phyloP scores from a whole-genome alignment of 1,284 basidiomycete genomes.

The Papiliotrema terrestris region DNA sequence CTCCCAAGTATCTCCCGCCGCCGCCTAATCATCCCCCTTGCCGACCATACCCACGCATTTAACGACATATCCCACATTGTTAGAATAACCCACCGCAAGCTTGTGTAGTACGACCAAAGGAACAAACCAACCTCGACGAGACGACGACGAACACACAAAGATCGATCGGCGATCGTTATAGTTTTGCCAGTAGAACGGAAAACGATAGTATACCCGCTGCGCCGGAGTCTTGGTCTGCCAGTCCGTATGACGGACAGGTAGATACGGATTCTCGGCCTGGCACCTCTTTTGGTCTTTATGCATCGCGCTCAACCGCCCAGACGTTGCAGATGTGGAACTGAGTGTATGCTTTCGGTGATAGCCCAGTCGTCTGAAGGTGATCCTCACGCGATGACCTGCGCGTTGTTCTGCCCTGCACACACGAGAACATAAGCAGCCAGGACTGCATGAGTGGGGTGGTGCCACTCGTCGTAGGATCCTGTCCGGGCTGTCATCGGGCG shows the following conservation, averaged over 20 bases:
- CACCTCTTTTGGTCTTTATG: neutral
- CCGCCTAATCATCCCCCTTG: conserved; percentile 1
- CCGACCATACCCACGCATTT: conserved; percentile 3
- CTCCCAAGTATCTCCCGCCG: conserved; percentile 4
- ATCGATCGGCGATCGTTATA: too few species aligned
- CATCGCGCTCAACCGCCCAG: conserved; percentile 5
- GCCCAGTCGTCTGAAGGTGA: too few species aligned
- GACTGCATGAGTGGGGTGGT: too few species aligned
- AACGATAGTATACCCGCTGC: neutral
- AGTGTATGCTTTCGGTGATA: too few species aligned
- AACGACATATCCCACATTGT: conserved; percentile 9
- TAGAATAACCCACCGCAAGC: neutral
- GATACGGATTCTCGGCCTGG: neutral
- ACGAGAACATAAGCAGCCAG: too few species aligned
- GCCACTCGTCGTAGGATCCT: too few species aligned
- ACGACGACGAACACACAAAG: neutral
- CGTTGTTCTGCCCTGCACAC: too few species aligned
- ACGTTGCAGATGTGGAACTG: neutral
- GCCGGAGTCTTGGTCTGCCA: too few species aligned
- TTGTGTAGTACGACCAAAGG: neutral
- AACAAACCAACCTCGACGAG: neutral
- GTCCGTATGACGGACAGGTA: neutral
- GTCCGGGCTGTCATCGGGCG: too few species aligned
- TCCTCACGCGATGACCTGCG: too few species aligned
- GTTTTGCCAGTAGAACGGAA: too few species aligned